phyloP scores from a whole-genome alignment of 1,284 basidiomycete species.

The Ceratobasidium sp. region DNA sequence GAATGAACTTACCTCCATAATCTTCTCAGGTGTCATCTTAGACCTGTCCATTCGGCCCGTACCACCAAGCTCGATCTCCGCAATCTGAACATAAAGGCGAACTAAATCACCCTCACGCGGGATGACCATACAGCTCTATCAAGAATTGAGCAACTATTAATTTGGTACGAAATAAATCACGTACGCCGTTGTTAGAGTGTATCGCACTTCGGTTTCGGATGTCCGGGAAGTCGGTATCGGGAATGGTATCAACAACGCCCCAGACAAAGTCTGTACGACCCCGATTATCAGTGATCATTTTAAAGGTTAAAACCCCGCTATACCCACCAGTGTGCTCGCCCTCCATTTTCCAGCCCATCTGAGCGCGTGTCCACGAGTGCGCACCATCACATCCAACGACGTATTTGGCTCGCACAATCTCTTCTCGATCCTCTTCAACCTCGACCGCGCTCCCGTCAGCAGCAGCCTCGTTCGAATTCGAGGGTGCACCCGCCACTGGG shows the following conservation, averaged over 20 bases:
- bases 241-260: conserved; percentile 82
- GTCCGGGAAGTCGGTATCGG: conserved; percentile 85
- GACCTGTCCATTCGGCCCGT: conserved; percentile 75
- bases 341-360: conserved; percentile 78
- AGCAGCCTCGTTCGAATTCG: conserved; percentile 41
- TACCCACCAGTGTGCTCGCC: conserved; percentile 78
- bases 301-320: no score
- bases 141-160: conserved; percentile 1
- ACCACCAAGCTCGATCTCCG: conserved; percentile 66
- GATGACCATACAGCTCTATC: conserved; percentile 73
- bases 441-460: conserved; percentile 36
- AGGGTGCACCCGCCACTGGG: conserved; percentile 35
- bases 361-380: conserved; percentile 84
- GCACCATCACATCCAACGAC: conserved; percentile 80
- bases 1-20: conserved; percentile 68
- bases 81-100: conserved; percentile 82
- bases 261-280: conserved; percentile 74
- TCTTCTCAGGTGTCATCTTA: conserved; percentile 70
- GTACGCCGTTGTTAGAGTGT: conserved; percentile 70
- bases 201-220: conserved; percentile 78
- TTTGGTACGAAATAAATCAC: conserved; percentile 56
- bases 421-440: conserved; percentile 56
- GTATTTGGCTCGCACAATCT: conserved; percentile 71
- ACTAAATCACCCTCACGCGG: conserved; percentile 65
- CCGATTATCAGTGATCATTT: not conserved